phyloP scores from a whole-genome alignment of 2,329 filamentous ascomycete genomes.

The Bertia moriformis region DNA sequence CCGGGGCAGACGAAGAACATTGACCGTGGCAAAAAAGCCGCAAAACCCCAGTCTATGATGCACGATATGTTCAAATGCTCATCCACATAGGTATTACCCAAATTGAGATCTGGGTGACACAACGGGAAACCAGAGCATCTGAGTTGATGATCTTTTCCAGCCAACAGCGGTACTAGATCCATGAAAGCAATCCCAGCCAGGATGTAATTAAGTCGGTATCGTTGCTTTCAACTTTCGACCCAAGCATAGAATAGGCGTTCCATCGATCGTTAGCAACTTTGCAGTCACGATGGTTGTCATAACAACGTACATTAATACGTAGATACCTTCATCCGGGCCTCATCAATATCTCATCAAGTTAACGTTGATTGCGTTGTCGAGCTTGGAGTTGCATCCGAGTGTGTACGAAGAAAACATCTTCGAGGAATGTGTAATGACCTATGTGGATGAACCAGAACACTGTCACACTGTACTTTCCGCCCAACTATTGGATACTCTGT shows the following conservation, averaged over 20 bases:
- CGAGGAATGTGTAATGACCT: too few species aligned
- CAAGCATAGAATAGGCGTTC: constrained; percentile 11
- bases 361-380: too few species aligned
- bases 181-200: constrained; percentile 9
- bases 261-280: constrained; percentile 7
- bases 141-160: constrained; percentile 4
- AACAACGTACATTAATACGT: too few species aligned
- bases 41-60: constrained; percentile 10
- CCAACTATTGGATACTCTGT: too few species aligned
- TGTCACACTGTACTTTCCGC: too few species aligned
- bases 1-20: constrained; percentile 8
- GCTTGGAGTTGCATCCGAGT: too few species aligned
- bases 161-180: constrained; percentile 7
- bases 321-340: too few species aligned
- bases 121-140: neutral
- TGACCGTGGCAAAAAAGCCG: constrained; percentile 8
- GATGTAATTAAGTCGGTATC: constrained; percentile 8
- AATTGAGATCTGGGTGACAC: neutral
- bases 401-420: too few species aligned
- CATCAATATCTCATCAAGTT: too few species aligned
- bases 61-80: constrained; percentile 5
- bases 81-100: constrained; percentile 3
- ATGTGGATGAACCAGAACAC: too few species aligned
- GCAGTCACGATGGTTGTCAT: constrained; percentile 5
- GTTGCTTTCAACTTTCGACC: constrained; percentile 8